Evolutionary conservation across 2,329 filamentous ascomycete species (phyloP), one percentile per base, ranked within the genome.

Genomic region (Lachnellula hyalina): DNA sequence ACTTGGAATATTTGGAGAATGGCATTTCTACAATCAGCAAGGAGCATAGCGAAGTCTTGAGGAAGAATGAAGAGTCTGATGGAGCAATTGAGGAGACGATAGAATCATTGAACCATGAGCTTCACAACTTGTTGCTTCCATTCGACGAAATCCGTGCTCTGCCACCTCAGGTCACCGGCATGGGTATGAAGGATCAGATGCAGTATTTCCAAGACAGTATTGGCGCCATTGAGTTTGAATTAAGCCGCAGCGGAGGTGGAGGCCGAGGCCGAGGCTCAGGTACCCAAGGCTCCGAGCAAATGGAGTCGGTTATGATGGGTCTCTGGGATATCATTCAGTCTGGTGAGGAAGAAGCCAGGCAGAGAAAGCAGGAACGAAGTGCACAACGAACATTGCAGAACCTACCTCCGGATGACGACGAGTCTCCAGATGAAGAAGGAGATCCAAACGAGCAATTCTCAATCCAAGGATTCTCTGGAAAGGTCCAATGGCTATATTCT

Each of bases 401-500:
- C 11, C 68, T 82, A 8, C 72, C 74, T 9, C 78, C 80, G 6
- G 83, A 86, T 38, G 79, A 82, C 14, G 83, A 85, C 25, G 73
- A 77, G 42, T 84, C 83, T 2, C 82, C 82, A 23, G 82, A 85
- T 56, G 84, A 87, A 58, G 77, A 77, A 17, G 76, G 78, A 53
- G 77, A 82, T 60, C 67, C 74, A 23, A 77, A 77, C 54, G 84
- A 88, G 62, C 64, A 78, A 1, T 95, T 89, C 72, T 87, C 86
- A 1, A 74, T 96, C 4, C 77, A 80, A 21, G 89, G 86, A 19
- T 95, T 97, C 69, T 86, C 85, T 15, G 76, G 82, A 8, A 90
- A 89, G 65, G 84, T 97, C 0, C 86, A 91, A 65, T 87, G 84
- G 73, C 75, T 96, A 4, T 90, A 91, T 67, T 78, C 79, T 41